Percentiles rank a stretch among this genome's conserved stretches.
These are phyloP conservation scores for Knoxia roxburghii DNA, from an alignment of 257 asterid genomes.

Conservation along the genomic window DNA sequence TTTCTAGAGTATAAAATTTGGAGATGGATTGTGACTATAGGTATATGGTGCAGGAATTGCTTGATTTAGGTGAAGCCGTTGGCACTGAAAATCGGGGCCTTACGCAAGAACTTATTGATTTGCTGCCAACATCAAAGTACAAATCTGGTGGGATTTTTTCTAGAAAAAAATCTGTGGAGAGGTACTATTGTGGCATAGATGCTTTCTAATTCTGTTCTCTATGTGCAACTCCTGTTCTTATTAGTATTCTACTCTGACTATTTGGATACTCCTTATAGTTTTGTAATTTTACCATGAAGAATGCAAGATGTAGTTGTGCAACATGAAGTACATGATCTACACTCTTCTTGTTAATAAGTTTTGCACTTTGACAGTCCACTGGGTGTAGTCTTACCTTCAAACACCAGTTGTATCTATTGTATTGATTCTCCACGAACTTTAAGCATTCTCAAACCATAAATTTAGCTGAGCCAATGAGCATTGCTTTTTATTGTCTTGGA, in stretches of 20 bases:
- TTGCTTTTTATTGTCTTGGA: neutral
- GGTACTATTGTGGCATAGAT: slow-evolving; percentile 31
- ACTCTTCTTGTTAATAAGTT: neutral
- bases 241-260: too few species aligned
- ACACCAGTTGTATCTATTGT: neutral
- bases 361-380: neutral
- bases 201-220: neutral
- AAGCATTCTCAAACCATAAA: neutral
- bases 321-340: neutral
- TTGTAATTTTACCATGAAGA: neutral
- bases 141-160: slow-evolving; percentile 67
- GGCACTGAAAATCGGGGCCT: slow-evolving; percentile 91
- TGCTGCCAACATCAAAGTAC: slow-evolving; percentile 79
- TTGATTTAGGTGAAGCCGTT: slow-evolving; percentile 85
- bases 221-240: too few species aligned
- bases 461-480: neutral
- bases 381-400: neutral
- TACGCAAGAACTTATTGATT: slow-evolving; percentile 59
- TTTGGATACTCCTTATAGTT: neutral
- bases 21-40: neutral
- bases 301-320: neutral
- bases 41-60: slow-evolving; percentile 56
- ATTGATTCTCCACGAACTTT: neutral
- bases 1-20: neutral
- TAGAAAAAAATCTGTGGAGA: slow-evolving; percentile 62